These are phyloP conservation scores for Dovyalis caffra DNA, from an alignment of 345 rosid species.

Conservation along the genomic window DNA sequence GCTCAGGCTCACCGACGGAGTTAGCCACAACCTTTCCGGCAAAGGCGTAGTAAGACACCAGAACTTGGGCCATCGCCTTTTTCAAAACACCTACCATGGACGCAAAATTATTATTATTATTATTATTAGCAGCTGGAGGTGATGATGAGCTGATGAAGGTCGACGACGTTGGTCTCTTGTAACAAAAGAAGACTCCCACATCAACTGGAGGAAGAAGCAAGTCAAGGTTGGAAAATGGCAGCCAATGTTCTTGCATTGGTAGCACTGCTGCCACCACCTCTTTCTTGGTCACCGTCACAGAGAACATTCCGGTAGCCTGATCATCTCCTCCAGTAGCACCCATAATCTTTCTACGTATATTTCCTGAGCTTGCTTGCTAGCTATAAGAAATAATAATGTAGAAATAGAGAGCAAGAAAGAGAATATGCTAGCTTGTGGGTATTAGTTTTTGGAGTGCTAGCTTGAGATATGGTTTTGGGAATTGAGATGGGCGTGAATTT, in stretches of 20 bases:
- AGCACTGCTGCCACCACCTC: slow-evolving; percentile 65
- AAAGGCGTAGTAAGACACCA: slow-evolving; percentile 67
- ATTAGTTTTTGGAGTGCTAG: too few species aligned
- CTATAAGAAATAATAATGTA: too few species aligned
- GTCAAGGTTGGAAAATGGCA: slow-evolving; percentile 85
- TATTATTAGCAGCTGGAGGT: background rate
- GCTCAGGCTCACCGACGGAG: slow-evolving; percentile 70
- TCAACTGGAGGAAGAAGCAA: slow-evolving; percentile 68
- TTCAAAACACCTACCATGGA: slow-evolving; percentile 42
- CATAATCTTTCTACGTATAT: background rate
- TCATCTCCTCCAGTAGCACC: background rate
- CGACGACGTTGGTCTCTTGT: slow-evolving; percentile 24
- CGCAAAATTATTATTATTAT: slow-evolving; percentile 10
- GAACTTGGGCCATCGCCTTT: slow-evolving; percentile 58
- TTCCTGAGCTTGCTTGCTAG: background rate
- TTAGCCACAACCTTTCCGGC: slow-evolving; percentile 65
- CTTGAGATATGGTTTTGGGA: too few species aligned
- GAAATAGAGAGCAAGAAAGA: too few species aligned
- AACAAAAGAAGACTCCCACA: slow-evolving; percentile 67
- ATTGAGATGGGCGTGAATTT: too few species aligned
- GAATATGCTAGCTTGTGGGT: too few species aligned
- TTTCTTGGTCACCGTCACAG: slow-evolving; percentile 33
- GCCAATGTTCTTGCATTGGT: slow-evolving; percentile 75
- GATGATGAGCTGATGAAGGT: too few species aligned
- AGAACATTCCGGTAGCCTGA: background rate